These are phyloP conservation scores for Tuber calosporum DNA, from an alignment of 495 filamentous ascomycete genomes.

Conservation along the genomic window DNA sequence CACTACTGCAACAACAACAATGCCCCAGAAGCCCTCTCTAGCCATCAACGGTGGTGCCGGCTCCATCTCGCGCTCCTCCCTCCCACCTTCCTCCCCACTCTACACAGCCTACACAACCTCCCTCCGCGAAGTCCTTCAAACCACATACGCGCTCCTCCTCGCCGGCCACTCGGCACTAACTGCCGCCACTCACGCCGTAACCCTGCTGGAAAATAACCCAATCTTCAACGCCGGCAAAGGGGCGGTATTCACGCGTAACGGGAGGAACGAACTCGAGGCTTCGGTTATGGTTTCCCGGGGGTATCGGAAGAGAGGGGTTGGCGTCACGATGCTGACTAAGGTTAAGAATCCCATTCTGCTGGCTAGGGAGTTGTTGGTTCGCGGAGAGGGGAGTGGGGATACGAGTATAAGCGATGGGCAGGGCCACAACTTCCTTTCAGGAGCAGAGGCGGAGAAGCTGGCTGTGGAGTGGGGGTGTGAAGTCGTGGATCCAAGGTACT, in stretches of 20 bases:
- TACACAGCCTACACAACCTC: slow-evolving; percentile 32
- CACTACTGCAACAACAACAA: background rate
- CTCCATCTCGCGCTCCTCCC: slow-evolving; percentile 61
- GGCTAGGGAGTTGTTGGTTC: slow-evolving; percentile 62
- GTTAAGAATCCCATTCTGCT: slow-evolving; percentile 75
- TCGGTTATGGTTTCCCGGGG: slow-evolving; percentile 81
- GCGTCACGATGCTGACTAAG: slow-evolving; percentile 61
- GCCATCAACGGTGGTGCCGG: slow-evolving; percentile 90
- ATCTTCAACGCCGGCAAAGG: slow-evolving; percentile 83
- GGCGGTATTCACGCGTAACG: slow-evolving; percentile 75
- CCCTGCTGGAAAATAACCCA: slow-evolving; percentile 67
- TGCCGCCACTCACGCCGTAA: slow-evolving; percentile 67
- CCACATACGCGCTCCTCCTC: slow-evolving; percentile 46
- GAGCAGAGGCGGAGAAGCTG: slow-evolving; percentile 58
- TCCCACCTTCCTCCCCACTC: slow-evolving; percentile 49
- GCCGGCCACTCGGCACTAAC: slow-evolving; percentile 55
- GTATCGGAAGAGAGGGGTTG: slow-evolving; percentile 65
- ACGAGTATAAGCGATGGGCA: slow-evolving; percentile 44
- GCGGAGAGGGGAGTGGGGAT: slow-evolving; percentile 49
- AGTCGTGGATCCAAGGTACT: slow-evolving; percentile 63
- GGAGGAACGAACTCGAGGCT: slow-evolving; percentile 79
- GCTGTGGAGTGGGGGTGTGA: slow-evolving; percentile 62
- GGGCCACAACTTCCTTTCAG: slow-evolving; percentile 60
- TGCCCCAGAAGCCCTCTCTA: slow-evolving; percentile 41
- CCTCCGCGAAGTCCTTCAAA: slow-evolving; percentile 44